These are phyloP conservation scores for Euphorbia peplus DNA, from an alignment of 345 rosid species.

Conservation along the genomic window DNA sequence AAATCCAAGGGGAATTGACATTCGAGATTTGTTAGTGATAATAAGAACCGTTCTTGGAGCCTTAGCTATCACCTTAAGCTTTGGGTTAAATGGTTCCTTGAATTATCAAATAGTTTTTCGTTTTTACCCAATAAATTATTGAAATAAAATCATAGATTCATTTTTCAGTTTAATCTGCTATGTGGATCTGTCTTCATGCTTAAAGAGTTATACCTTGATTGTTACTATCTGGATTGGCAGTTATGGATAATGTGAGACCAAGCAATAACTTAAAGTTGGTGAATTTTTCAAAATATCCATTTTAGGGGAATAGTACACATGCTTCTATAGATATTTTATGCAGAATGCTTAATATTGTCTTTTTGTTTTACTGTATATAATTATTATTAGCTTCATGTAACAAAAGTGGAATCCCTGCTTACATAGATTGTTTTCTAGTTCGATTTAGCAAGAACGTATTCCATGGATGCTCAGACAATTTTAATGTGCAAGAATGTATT, in stretches of 20 bases:
- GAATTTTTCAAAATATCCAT: not conserved
- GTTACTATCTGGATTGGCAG: not conserved
- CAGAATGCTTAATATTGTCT: no score
- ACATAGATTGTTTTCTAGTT: not conserved
- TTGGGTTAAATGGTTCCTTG: not conserved
- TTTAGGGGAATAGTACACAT: not conserved
- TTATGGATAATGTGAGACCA: not conserved
- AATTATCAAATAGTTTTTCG: not conserved
- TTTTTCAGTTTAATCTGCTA: not conserved
- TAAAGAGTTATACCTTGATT: not conserved
- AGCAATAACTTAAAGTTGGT: not conserved
- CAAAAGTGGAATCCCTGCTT: not conserved
- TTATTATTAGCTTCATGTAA: constrained; percentile 6
- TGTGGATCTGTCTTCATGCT: not conserved
- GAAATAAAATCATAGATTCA: not conserved
- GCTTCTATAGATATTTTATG: not conserved
- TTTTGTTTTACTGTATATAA: constrained; percentile 5
- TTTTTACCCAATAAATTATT: not conserved
- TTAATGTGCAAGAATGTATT: constrained; percentile 23
- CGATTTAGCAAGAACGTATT: constrained; percentile 6
- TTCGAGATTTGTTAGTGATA: not conserved
- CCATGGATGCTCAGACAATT: not conserved
- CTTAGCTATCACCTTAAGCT: not conserved
- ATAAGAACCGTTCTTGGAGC: not conserved
- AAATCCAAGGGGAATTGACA: not conserved